A percentile compares a stretch with the other conserved stretches of the same genome.
phyloP scores from a whole-genome alignment of 177 flowering plant genomes.

The Telopea speciosissima region DNA sequence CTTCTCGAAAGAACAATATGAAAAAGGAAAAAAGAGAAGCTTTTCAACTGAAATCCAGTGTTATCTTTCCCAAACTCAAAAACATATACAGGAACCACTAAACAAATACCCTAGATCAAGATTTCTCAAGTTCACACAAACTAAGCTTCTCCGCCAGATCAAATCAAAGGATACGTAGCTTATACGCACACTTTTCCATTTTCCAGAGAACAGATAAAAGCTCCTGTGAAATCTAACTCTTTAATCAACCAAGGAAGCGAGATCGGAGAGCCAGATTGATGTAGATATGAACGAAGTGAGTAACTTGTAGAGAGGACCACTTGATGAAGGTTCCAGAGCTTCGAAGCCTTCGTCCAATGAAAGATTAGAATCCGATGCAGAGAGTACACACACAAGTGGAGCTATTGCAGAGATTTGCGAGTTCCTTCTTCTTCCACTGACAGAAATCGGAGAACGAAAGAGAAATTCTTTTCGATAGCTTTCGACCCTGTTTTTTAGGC shows the following conservation, averaged over 20 bases:
- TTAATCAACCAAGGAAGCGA: not conserved
- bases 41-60: not conserved
- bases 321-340: not conserved
- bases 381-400: no score
- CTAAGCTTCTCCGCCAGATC: constrained; percentile 2
- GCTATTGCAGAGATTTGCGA: constrained; percentile 7
- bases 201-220: not conserved
- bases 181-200: constrained; percentile 82
- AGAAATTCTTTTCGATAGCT: not conserved
- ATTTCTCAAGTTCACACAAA: not conserved
- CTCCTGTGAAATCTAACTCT: not conserved
- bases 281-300: not conserved
- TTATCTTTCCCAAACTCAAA: not conserved
- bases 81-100: not conserved
- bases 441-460: not conserved
- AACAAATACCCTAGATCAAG: not conserved
- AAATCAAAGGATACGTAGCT: constrained; percentile 63
- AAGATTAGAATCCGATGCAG: constrained; percentile 15
- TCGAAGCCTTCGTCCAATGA: not conserved
- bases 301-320: not conserved
- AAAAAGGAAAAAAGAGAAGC: not conserved
- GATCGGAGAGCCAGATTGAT: not conserved
- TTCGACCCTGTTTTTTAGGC: not conserved
- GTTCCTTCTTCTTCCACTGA: not conserved
- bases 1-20: no score